A percentile compares a stretch with the other conserved stretches of the same genome.
phyloP scores from a whole-genome alignment of 2,329 filamentous ascomycete genomes.

The Canariomyces notabilis region DNA sequence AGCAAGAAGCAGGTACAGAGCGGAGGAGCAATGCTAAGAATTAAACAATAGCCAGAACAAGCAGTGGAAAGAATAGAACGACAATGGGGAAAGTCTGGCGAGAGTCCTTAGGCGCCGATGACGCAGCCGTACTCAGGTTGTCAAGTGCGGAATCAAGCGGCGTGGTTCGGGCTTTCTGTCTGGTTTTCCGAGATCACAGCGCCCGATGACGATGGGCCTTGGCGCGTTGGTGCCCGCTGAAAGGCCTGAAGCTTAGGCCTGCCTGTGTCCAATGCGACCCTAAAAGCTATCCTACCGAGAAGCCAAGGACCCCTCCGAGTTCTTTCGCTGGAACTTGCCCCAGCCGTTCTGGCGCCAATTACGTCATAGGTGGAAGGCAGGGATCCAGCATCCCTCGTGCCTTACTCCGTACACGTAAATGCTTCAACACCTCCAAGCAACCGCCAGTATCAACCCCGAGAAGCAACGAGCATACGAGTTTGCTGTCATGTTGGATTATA shows the following conservation, averaged over 20 bases:
- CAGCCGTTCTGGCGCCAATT: too few relatives aligned
- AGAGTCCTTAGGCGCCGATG: slow-evolving; percentile 5
- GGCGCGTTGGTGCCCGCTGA: slow-evolving; percentile 16
- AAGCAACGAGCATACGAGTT: too few relatives aligned
- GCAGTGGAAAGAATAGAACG: background rate
- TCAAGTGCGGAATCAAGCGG: too few relatives aligned
- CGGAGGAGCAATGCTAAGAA: too few relatives aligned
- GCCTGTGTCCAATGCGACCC: background rate
- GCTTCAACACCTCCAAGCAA: too few relatives aligned
- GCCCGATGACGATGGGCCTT: slow-evolving; percentile 19
- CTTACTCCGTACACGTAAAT: background rate
- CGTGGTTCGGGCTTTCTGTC: slow-evolving; percentile 1
- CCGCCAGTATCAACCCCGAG: too few relatives aligned
- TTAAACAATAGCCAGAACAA: background rate
- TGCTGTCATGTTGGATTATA: too few relatives aligned
- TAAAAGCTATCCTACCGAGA: background rate
- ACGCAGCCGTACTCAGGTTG: too few relatives aligned
- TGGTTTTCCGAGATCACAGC: slow-evolving; percentile 9
- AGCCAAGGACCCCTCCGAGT: too few relatives aligned
- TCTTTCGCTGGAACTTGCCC: too few relatives aligned
- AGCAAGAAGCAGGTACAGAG: too few relatives aligned
- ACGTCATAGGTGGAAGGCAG: slow-evolving; percentile 11
- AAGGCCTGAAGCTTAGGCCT: slow-evolving; percentile 19
- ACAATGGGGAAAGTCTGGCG: background rate
- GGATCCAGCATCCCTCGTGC: background rate